These are phyloP conservation scores for Colletotrichum neosansevieriae DNA, from an alignment of 2,329 filamentous ascomycete species.

Conservation along the genomic window DNA sequence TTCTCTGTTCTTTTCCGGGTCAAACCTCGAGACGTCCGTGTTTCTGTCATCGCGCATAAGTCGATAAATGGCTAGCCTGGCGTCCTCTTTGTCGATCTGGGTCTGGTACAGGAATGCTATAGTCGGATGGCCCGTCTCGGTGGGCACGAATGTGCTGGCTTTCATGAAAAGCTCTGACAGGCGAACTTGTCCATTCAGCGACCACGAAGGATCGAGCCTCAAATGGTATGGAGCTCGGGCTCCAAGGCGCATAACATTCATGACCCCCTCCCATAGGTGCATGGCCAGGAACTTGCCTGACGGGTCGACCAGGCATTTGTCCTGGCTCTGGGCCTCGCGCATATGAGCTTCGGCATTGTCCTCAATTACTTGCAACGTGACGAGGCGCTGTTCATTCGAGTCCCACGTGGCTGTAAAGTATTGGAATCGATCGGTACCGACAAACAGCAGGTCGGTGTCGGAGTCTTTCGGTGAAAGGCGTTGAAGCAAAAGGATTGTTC, in stretches of 20 bases:
- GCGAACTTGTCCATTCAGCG: conserved; percentile 60
- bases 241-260: conserved; percentile 66
- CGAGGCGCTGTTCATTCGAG: conserved; percentile 61
- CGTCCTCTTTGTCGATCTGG: conserved; percentile 63
- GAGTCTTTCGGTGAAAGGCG: conserved; percentile 81
- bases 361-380: conserved; percentile 63
- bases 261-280: conserved; percentile 71
- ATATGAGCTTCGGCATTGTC: conserved; percentile 70
- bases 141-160: conserved; percentile 67
- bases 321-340: conserved; percentile 84
- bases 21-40: conserved; percentile 65
- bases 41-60: conserved; percentile 70
- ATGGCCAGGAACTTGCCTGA: conserved; percentile 72
- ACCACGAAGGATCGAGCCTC: conserved; percentile 57
- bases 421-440: conserved; percentile 89
- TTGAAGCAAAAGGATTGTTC: conserved; percentile 87
- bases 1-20: conserved; percentile 66
- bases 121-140: conserved; percentile 68
- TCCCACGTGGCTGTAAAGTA: conserved; percentile 95
- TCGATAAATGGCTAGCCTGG: conserved; percentile 69
- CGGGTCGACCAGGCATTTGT: conserved; percentile 87
- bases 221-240: conserved; percentile 58
- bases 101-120: conserved; percentile 71
- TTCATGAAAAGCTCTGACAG: conserved; percentile 72
- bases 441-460: conserved; percentile 85